Evolutionary conservation across 371 early-diverging fungal species (phyloP), one percentile per base, ranked within the genome.

Genomic region (Chytridiales sp.): DNA sequence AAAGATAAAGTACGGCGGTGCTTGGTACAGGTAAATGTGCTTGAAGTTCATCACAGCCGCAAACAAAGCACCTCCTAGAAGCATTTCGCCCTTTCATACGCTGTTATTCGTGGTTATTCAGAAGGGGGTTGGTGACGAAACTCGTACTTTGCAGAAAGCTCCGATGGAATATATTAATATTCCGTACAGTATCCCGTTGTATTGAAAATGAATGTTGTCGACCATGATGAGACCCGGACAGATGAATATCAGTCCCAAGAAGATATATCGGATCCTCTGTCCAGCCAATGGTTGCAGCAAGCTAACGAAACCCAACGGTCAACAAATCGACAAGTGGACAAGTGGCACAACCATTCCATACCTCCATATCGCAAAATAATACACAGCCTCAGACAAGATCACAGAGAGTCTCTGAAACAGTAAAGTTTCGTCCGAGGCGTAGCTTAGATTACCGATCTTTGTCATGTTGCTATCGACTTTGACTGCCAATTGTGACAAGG

Each of bases 161-260:
- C 83, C 82, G 13, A 95, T 73, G 1, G 95, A 92, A 24, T 86
- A 76, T 26, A 95, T 62, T 47, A 93, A 79, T 30, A 97, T 85
- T 8, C 97, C 97, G 57, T 89, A 93, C 39, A 97, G 69, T 50
- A 95, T 82, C 2, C 95, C 97, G 70, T 97, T 97, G 82, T 97
- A 97, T 72, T 97, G 98, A 66, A 97, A 97, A 72, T 97, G 98
- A 61, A 93, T 89, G 70, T 85, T 79, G 52, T 74, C 75, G 24
- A 78, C 73, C 51, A 79, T 71, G 48, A 83, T 52, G 15, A 97
- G 68, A 0, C 96, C 93, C 0, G 96, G 94, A 67, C 88, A 91
- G 29, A 93, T 66, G 50, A 93, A 87, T 31, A 86, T 68, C 4
- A 89, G 70, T 0, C 75, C 83, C 0, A 61, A 11, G 29, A 64